Evolutionary conservation across 495 filamentous ascomycete genomes (phyloP), one percentile per base, ranked within the genome.

Genomic region (Neurospora sublineolata): DNA sequence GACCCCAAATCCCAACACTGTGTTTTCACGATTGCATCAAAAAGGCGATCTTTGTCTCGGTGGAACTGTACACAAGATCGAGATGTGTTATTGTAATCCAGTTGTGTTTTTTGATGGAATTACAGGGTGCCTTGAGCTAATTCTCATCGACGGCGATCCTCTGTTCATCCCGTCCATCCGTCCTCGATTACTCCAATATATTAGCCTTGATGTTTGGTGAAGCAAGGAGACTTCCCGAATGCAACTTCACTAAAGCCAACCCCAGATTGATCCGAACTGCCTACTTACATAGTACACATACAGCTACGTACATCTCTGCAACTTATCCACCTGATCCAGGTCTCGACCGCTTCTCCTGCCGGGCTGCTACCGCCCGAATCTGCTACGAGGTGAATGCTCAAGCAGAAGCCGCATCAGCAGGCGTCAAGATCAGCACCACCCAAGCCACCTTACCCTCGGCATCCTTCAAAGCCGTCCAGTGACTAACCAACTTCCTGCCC

Each of bases 381-480:
- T n/a, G n/a, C n/a, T n/a, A n/a, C n/a, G n/a, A n/a, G n/a, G n/a
- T n/a, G n/a, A n/a, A 41, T 68, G n/a, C 4, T 68, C 36, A 37
- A 71, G 42, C 23, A 67, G 16, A 18, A 67, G 23, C 39, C 37
- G 16, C 39, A 46, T 16, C 33, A 37, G 72, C 75, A 27, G 79
- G 80, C 69, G 73, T 79, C 74, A 84, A 73, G 20, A 82, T 73
- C 69, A 87, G 70, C 67, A 88, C 82, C 42, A 86, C 81, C 76
- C 80, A 86, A 20, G 70, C 79, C 20, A 86, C 79, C 37, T 71
- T 71, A 0, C 84, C 86, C 18, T 82, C 76, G 12, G 77, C 84
- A 75, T 87, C 83, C 76, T 85, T 87, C 75, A 86, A 72, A 30
- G 86, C 86, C 70, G 85, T 84, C 87, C 87, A 88, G 74, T 85